A percentile compares a stretch with the other conserved stretches of the same genome.
These are phyloP conservation scores for Cyclocybe cylindracea DNA, from an alignment of 768 basidiomycete species.

Conservation along the genomic window DNA sequence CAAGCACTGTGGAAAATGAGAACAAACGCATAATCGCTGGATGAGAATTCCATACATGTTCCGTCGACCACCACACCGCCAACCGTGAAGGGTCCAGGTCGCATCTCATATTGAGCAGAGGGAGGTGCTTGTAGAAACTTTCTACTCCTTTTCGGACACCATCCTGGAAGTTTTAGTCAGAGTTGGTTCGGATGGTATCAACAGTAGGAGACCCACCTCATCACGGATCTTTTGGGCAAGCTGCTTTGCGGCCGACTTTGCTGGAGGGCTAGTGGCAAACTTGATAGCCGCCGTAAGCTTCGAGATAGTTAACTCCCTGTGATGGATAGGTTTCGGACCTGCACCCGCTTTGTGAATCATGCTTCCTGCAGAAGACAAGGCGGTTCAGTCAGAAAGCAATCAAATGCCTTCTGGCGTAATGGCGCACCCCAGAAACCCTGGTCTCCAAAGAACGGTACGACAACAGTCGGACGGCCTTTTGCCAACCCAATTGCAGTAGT, in stretches of 20 bases:
- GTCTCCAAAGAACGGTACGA: constrained; percentile 70
- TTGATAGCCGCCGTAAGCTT: constrained; percentile 56
- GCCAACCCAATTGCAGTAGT: constrained; percentile 65
- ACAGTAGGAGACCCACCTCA: constrained; percentile 37
- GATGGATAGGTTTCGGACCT: constrained; percentile 60
- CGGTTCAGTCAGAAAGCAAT: not conserved
- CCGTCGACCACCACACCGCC: constrained; percentile 59
- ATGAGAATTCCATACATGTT: constrained; percentile 35
- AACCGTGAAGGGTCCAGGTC: constrained; percentile 22
- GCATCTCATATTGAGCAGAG: no score
- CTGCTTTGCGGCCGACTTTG: constrained; percentile 46
- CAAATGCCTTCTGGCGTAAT: constrained; percentile 23
- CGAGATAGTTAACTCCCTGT: constrained; percentile 47
- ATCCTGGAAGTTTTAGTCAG: constrained; percentile 30
- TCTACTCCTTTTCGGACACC: constrained; percentile 39
- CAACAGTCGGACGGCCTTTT: constrained; percentile 59
- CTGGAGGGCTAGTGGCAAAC: constrained; percentile 44
- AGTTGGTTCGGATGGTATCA: not conserved
- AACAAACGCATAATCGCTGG: not conserved
- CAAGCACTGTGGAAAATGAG: constrained; percentile 36
- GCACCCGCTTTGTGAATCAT: constrained; percentile 66
- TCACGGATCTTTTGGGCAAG: constrained; percentile 51
- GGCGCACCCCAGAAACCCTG: constrained; percentile 54
- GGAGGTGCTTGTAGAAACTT: no score
- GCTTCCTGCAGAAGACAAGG: constrained; percentile 37